Percentiles rank a stretch among this genome's conserved stretches.
These are phyloP conservation scores for Sphaerulina musiva DNA, from an alignment of 2,329 filamentous ascomycete species.

Conservation along the genomic window DNA sequence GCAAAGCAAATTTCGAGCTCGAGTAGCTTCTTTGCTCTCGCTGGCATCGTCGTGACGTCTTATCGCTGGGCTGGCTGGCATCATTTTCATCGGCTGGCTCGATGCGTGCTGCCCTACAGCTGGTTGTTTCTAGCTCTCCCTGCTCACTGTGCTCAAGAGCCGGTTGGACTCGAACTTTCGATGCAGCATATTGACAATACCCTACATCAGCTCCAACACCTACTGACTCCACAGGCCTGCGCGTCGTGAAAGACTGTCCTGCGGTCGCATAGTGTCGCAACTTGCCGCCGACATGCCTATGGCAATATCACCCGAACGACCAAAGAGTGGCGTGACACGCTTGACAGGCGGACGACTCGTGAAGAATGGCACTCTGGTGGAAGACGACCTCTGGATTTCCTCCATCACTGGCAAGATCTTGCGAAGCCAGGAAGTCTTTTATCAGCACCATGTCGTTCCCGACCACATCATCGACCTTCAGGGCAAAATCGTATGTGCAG, in stretches of 20 bases:
- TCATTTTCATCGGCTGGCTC: not conserved
- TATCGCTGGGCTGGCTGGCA: not conserved
- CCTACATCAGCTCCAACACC: no score
- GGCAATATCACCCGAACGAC: slow-evolving; percentile 35
- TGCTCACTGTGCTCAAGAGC: not conserved
- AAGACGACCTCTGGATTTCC: slow-evolving; percentile 84
- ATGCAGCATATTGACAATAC: no score
- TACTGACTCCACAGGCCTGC: not conserved
- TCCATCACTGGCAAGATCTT: slow-evolving; percentile 75
- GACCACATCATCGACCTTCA: slow-evolving; percentile 71
- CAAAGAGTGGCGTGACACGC: slow-evolving; percentile 52
- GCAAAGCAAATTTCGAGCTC: slow-evolving; percentile 5
- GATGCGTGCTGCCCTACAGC: not conserved
- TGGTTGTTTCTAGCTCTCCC: not conserved
- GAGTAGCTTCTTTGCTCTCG: not conserved
- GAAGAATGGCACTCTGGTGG: slow-evolving; percentile 59
- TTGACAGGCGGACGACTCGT: slow-evolving; percentile 67
- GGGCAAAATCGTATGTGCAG: slow-evolving; percentile 76
- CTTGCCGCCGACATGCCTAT: slow-evolving; percentile 34
- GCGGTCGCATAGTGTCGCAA: not conserved
- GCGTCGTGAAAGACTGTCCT: not conserved
- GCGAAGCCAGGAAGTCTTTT: slow-evolving; percentile 59
- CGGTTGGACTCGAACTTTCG: not conserved
- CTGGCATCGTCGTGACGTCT: slow-evolving; percentile 15
- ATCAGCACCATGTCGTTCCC: slow-evolving; percentile 61